Percentiles rank a stretch among this genome's conserved stretches.
phyloP scores from a whole-genome alignment of 768 basidiomycete species.

The Hericium coralloides region DNA sequence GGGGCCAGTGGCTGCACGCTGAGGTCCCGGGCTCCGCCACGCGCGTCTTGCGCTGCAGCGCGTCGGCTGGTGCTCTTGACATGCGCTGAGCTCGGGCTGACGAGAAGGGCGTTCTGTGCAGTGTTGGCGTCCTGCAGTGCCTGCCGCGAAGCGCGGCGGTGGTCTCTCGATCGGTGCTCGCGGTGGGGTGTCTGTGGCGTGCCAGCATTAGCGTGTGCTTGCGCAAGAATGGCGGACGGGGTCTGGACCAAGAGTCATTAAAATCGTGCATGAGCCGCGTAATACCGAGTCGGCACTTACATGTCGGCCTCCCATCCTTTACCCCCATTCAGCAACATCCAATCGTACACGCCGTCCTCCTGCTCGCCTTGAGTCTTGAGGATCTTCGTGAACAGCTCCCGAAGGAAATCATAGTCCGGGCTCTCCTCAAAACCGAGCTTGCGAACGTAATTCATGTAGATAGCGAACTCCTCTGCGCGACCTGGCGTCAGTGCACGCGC shows the following conservation, averaged over 20 bases:
- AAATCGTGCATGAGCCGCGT: neutral
- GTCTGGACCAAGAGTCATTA: conserved; percentile 23
- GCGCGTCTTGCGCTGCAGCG: conserved; percentile 36
- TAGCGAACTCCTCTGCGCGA: conserved; percentile 83
- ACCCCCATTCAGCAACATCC: conserved; percentile 91
- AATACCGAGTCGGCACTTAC: conserved; percentile 36
- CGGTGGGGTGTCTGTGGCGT: conserved; percentile 47
- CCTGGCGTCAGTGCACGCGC: conserved; percentile 1
- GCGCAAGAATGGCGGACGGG: conserved; percentile 33
- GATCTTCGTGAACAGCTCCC: conserved; percentile 89
- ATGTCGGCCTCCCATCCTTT: conserved; percentile 91
- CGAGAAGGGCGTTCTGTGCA: conserved; percentile 48
- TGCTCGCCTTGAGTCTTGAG: conserved; percentile 79
- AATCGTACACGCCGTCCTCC: conserved; percentile 91
- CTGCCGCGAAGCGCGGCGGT: conserved; percentile 45
- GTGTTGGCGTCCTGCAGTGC: conserved; percentile 38
- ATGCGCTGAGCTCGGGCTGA: conserved; percentile 58
- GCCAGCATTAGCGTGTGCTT: conserved; percentile 47
- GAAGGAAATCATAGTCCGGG: conserved; percentile 96
- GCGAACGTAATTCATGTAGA: conserved; percentile 99
- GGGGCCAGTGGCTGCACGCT: conserved; percentile 66
- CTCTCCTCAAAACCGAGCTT: conserved; percentile 97
- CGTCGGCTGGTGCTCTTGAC: conserved; percentile 49
- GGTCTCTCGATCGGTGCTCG: conserved; percentile 34
- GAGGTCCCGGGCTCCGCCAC: conserved; percentile 35